Evolutionary conservation across 2,329 filamentous ascomycete genomes (phyloP).

Genomic region (Apiospora arundinis): DNA sequence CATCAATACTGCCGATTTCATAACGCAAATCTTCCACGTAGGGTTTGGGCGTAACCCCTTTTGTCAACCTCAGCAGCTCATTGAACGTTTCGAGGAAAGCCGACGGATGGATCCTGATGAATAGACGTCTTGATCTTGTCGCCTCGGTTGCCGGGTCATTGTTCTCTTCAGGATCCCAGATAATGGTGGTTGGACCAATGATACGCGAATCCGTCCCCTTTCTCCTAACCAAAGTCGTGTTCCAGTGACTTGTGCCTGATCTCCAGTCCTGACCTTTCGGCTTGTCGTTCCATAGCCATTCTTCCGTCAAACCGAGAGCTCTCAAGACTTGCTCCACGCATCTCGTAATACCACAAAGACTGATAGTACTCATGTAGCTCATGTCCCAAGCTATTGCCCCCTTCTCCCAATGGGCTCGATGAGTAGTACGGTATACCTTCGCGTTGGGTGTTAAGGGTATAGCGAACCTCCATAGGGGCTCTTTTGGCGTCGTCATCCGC

Average conservation of each 20-base stretch:
- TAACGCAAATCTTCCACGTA: slow-evolving; percentile 73
- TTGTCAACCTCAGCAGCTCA: slow-evolving; percentile 62
- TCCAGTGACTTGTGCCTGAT: slow-evolving; percentile 55
- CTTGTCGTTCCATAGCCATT: slow-evolving; percentile 63
- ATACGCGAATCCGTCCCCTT: slow-evolving; percentile 57
- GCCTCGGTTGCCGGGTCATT: slow-evolving; percentile 30
- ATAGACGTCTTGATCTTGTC: slow-evolving; percentile 52
- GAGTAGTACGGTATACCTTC: slow-evolving; percentile 88
- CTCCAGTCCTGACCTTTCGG: slow-evolving; percentile 74
- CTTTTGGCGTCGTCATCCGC: slow-evolving; percentile 79
- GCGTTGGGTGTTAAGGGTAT: slow-evolving; percentile 84
- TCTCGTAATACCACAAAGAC: slow-evolving; percentile 70
- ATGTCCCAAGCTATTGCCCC: slow-evolving; percentile 90
- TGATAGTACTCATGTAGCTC: slow-evolving; percentile 91
- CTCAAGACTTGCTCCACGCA: slow-evolving; percentile 72
- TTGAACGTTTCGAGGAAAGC: slow-evolving; percentile 75
- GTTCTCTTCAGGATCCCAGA: slow-evolving; percentile 62
- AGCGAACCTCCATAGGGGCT: slow-evolving; percentile 89
- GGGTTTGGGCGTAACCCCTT: slow-evolving; percentile 65
- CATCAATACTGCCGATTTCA: slow-evolving; percentile 66
- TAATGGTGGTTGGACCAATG: slow-evolving; percentile 74
- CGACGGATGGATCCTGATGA: slow-evolving; percentile 83
- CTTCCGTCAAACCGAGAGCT: slow-evolving; percentile 66
- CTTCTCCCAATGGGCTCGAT: slow-evolving; percentile 76
- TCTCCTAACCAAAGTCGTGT: slow-evolving; percentile 58